phyloP scores from a whole-genome alignment of 2,329 filamentous ascomycete species.

The Fusarium papillatum region DNA sequence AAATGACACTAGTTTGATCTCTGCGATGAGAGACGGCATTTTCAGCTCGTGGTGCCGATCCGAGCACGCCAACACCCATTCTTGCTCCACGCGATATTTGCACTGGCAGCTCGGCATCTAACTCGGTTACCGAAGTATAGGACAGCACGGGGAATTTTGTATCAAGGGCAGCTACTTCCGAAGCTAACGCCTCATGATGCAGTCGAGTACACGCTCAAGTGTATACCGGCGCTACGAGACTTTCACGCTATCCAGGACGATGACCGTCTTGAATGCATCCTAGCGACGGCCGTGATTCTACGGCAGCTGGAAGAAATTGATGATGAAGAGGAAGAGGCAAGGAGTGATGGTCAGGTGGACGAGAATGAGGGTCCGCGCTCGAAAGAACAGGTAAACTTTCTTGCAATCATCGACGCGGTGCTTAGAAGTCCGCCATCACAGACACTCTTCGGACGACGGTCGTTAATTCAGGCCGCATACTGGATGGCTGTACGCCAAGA shows the following conservation, averaged over 20 bases:
- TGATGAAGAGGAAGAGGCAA: conserved; percentile 48
- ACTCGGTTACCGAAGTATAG: conserved; percentile 54
- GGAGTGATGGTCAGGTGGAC: conserved; percentile 3
- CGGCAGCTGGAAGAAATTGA: conserved; percentile 58
- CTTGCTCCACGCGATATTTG: conserved; percentile 56
- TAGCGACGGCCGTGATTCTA: conserved; percentile 56
- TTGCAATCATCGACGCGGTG: conserved; percentile 56
- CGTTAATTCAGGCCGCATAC: conserved; percentile 55
- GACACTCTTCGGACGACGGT: conserved; percentile 51
- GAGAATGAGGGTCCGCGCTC: conserved; percentile 10
- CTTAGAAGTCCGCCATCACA: conserved; percentile 53
- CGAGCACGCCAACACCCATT: conserved; percentile 52
- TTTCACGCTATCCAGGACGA: conserved; percentile 54
- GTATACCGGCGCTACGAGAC: conserved; percentile 54
- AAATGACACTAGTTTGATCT: conserved; percentile 51
- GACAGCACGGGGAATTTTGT: conserved; percentile 51
- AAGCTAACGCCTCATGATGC: conserved; percentile 53
- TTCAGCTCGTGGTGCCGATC: conserved; percentile 53
- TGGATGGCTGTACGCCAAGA: conserved; percentile 58
- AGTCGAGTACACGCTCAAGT: conserved; percentile 56
- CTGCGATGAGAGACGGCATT: conserved; percentile 55
- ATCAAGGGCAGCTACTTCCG: conserved; percentile 53
- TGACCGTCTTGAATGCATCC: conserved; percentile 55
- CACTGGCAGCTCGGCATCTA: conserved; percentile 54
- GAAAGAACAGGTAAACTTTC: conserved; percentile 52